Conservation (phyloP, 2,329 filamentous ascomycete species). For the Clarireedia monteithiana region DNA sequence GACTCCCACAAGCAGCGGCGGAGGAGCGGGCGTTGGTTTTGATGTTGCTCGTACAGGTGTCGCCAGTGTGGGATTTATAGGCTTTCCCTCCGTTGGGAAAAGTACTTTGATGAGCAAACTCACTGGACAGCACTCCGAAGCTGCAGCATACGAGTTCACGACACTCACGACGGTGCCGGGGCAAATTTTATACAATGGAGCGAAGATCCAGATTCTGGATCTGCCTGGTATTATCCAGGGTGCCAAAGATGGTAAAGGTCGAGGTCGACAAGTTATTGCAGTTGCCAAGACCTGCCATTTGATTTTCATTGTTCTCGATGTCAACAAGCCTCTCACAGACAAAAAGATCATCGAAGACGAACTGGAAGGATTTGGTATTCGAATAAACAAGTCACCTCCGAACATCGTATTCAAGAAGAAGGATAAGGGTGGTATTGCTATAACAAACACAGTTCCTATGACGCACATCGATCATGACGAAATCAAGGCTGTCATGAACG, state of each 20-base stretch:
- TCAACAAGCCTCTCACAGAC: conserved; percentile 96
- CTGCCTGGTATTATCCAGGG: conserved; percentile 98
- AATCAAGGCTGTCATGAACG: conserved; percentile 95
- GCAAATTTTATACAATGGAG: conserved; percentile 92
- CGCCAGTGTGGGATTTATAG: conserved; percentile 94
- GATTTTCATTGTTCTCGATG: conserved; percentile 97
- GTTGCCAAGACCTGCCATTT: conserved; percentile 98
- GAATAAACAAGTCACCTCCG: conserved; percentile 93
- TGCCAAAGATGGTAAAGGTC: conserved; percentile 94
- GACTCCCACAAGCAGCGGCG: conserved; percentile 75
- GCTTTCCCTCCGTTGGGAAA: conserved; percentile 96
- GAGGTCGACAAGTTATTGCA: conserved; percentile 96
- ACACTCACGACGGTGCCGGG: conserved; percentile 95
- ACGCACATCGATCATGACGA: conserved; percentile 92
- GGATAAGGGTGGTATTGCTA: conserved; percentile 93
- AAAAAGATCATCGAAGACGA: conserved; percentile 94
- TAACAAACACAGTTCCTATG: conserved; percentile 89
- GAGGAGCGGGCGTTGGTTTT: conserved; percentile 82
- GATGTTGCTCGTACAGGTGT: conserved; percentile 97
- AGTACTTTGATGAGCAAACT: conserved; percentile 93
- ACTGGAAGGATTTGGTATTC: conserved; percentile 93
- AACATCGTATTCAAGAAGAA: conserved; percentile 99
- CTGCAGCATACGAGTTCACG: conserved; percentile 96
- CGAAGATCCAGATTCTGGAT: conserved; percentile 97
- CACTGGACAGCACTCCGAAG: conserved; percentile 96